phyloP scores from a whole-genome alignment of 495 filamentous ascomycete species.

The Annulohypoxylon bovei region DNA sequence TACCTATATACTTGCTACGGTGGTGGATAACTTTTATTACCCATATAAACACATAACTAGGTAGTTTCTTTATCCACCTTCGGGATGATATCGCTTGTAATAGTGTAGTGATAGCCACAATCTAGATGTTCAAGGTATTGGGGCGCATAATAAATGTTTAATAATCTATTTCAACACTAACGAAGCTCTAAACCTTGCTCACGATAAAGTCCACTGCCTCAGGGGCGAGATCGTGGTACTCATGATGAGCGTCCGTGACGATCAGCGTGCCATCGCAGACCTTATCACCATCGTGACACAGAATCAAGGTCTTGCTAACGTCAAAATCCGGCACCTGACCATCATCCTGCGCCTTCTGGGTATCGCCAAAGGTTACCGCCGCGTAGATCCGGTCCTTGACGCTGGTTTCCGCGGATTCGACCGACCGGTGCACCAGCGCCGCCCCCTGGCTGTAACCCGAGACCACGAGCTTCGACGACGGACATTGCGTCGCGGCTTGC shows the following conservation, averaged over 20 bases:
- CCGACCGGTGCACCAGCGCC: conserved; percentile 61
- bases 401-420: conserved; percentile 51
- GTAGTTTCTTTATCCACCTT: no score
- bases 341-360: conserved; percentile 63
- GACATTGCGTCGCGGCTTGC: conserved; percentile 48
- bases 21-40: no score
- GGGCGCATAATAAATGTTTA: no score
- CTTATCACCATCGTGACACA: conserved; percentile 62
- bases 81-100: no score
- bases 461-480: conserved; percentile 51
- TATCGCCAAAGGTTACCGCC: conserved; percentile 67
- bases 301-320: conserved; percentile 55
- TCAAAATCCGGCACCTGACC: conserved; percentile 60
- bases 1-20: no score
- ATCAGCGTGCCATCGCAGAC: conserved; percentile 64
- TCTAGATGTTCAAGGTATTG: no score
- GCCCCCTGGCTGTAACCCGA: conserved; percentile 64
- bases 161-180: neutral
- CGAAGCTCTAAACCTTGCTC: conserved; percentile 34
- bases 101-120: no score
- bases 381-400: conserved; percentile 62
- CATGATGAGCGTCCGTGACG: conserved; percentile 59
- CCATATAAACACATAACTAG: no score
- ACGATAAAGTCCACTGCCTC: conserved; percentile 49
- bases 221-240: conserved; percentile 50